These are phyloP conservation scores for Aphanomyces cochlioides DNA, from an alignment of 352 stramenopile species.

Conservation along the genomic window DNA sequence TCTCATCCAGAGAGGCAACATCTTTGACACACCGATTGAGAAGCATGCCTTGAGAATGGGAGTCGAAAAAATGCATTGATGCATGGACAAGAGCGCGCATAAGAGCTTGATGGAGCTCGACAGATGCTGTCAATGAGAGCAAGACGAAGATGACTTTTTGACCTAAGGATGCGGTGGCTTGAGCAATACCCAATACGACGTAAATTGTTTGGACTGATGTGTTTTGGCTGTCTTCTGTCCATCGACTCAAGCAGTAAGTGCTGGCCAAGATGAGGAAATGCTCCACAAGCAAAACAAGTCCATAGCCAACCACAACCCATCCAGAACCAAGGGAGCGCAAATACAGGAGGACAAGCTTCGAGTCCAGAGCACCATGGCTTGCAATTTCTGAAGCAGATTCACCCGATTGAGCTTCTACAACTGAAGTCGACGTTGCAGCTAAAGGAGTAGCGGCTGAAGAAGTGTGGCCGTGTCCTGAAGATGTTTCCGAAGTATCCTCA, in stretches of 20 bases:
- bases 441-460: no score
- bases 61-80: slow-evolving; percentile 20
- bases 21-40: slow-evolving; percentile 28
- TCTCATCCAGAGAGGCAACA: slow-evolving; percentile 16
- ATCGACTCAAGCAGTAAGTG: slow-evolving; percentile 8
- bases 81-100: slow-evolving; percentile 11
- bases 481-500: no score
- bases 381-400: background rate
- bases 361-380: slow-evolving; percentile 5
- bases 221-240: background rate
- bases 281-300: slow-evolving; percentile 5
- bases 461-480: no score
- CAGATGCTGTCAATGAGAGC: background rate
- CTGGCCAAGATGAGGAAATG: background rate
- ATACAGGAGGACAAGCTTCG: background rate
- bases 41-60: background rate
- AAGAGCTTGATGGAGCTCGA: background rate
- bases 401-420: no score
- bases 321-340: background rate
- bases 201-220: background rate
- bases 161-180: background rate
- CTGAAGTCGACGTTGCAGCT: no score
- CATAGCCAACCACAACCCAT: background rate
- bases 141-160: slow-evolving; percentile 14
- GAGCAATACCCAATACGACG: background rate